Evolutionary conservation across 805 yeast species (phyloP), one percentile per base, ranked within the genome.

Genomic region (Metschnikowia sp.): DNA sequence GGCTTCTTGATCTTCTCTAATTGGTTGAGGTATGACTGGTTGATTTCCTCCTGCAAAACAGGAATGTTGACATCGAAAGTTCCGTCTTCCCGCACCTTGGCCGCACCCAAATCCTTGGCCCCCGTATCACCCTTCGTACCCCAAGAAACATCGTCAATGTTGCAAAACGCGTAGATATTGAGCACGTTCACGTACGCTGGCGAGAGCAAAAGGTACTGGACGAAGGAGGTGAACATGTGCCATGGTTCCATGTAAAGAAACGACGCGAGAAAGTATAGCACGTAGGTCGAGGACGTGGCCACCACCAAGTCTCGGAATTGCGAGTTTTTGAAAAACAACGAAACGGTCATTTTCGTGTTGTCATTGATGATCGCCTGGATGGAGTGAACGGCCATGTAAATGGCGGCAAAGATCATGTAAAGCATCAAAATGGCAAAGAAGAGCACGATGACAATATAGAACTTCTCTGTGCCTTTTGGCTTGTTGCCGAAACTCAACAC

Each of bases 61-160:
- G 76, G 70, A 61, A 82, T 56, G 62, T 78, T 81, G 41, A 82
- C 78, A 40, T 79, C 83, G 42, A 77, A 75, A 32, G 77, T 74
- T 56, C 83, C 84, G 53, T 77, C 81, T 45, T 76, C 79, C 44
- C 73, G 69, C 34, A 72, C 75, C 55, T 74, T 78, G 10, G 78
- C 81, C 1, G 67, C 75, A 43, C 86, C 85, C 60, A 82, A 71
- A 35, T 77, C 79, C 32, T 67, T 74, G 5, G 81, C 81, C 3
- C 85, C 78, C n/a, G 75, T 72, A 37, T 81, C 79, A 36, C 87
- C 87, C 62, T 83, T 82, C n/a, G 87, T 82, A 49, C 87, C 87
- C 87, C 87, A 82, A 2, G 87, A 82, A 40, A 82, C 78, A 64
- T 82, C 87, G 60, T 82, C 86, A 69, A 83, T 80, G 64, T 82